phyloP scores from a whole-genome alignment of 495 filamentous ascomycete species.

The Talaromyces wortmannii region DNA sequence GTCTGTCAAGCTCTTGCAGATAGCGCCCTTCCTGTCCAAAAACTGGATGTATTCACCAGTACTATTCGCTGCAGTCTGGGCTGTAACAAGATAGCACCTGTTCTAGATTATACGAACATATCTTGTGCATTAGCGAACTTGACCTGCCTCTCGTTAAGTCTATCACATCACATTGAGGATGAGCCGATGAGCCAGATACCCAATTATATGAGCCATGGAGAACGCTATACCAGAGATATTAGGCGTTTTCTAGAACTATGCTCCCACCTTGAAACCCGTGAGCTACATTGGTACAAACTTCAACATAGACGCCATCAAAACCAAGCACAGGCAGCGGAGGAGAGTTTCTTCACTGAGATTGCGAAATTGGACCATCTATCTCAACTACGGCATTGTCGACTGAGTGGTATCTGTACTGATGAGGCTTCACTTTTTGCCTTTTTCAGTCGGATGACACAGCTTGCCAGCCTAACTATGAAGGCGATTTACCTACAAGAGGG shows the following conservation, averaged over 20 bases:
- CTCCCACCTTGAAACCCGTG: neutral
- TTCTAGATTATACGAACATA: neutral
- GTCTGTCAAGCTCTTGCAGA: neutral
- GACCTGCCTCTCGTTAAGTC: neutral
- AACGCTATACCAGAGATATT: neutral
- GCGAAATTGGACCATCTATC: too few species aligned
- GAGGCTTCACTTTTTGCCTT: neutral
- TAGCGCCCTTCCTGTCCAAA: neutral
- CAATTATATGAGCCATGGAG: neutral
- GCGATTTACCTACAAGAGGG: neutral
- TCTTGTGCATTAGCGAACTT: neutral
- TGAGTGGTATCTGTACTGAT: neutral
- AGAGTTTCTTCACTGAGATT: too few species aligned
- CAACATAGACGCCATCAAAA: too few species aligned
- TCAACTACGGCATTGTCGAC: too few species aligned
- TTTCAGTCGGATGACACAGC: neutral
- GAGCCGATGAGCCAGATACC: neutral
- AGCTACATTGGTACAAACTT: neutral
- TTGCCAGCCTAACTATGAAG: too few species aligned
- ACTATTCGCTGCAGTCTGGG: neutral
- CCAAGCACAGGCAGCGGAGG: too few species aligned
- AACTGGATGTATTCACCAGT: conserved; percentile 1
- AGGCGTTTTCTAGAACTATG: neutral
- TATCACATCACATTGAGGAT: neutral
- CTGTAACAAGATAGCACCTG: neutral